Percentiles rank a stretch among this genome's conserved stretches.
These are phyloP conservation scores for Fusarium tanahbumbuense DNA, from an alignment of 2,329 filamentous ascomycete genomes.

Conservation along the genomic window DNA sequence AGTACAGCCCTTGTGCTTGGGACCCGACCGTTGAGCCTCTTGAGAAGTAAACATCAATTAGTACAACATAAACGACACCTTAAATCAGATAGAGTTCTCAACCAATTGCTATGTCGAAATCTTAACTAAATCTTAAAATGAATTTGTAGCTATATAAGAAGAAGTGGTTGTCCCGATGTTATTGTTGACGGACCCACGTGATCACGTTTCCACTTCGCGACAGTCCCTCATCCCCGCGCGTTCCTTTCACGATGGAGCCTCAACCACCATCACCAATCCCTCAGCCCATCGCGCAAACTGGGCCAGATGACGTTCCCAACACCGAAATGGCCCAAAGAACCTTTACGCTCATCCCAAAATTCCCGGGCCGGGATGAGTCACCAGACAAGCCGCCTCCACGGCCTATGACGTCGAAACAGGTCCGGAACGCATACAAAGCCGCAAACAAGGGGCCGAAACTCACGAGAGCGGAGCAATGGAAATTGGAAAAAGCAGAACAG, in stretches of 20 bases:
- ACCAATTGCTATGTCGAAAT: neutral
- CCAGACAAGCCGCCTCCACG: slow-evolving; percentile 37
- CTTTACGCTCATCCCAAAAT: slow-evolving; percentile 58
- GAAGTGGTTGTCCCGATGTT: neutral
- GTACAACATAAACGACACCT: neutral
- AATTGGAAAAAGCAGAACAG: slow-evolving; percentile 61
- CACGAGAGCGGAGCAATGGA: slow-evolving; percentile 55
- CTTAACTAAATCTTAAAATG: neutral
- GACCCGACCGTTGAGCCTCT: slow-evolving; percentile 64
- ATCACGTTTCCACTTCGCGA: slow-evolving; percentile 45
- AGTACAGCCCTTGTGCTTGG: slow-evolving; percentile 68
- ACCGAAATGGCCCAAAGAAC: slow-evolving; percentile 56
- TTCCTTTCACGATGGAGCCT: slow-evolving; percentile 2
- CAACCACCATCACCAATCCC: neutral
- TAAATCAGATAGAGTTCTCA: too few relatives aligned
- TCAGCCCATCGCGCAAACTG: neutral
- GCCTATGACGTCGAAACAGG: slow-evolving; percentile 58
- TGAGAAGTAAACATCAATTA: slow-evolving; percentile 50
- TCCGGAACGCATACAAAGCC: slow-evolving; percentile 53
- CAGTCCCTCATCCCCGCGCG: slow-evolving; percentile 24
- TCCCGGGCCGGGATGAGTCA: slow-evolving; percentile 39
- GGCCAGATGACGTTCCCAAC: slow-evolving; percentile 37
- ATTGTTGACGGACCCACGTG: slow-evolving; percentile 40
- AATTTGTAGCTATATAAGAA: neutral
- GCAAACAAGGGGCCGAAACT: slow-evolving; percentile 52